Conservation (phyloP, 108 stramenopile genomes). For the Aurantiochytrium sp. region DNA sequence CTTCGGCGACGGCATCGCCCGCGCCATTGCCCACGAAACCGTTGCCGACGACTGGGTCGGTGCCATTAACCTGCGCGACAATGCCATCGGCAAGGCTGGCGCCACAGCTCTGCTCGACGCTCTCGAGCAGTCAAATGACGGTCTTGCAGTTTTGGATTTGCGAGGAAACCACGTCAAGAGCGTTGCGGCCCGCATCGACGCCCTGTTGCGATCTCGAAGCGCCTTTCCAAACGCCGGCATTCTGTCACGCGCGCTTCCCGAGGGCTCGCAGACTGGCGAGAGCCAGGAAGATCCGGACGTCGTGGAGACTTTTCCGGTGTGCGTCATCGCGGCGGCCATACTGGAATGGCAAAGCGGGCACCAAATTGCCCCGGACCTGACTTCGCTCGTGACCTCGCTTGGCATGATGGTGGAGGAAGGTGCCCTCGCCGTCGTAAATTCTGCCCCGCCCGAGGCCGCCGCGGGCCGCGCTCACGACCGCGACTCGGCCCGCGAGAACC, state of each 20-base stretch:
- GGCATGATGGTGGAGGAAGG: not conserved
- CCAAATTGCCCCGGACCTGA: not conserved
- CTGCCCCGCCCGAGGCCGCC: not conserved
- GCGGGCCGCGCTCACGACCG: no score
- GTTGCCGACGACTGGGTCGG: not conserved
- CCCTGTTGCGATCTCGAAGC: not conserved
- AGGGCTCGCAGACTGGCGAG: not conserved
- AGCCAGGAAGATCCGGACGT: no score
- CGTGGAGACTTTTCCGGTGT: no score
- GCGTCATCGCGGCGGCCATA: not conserved
- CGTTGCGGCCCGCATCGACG: not conserved
- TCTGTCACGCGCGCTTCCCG: not conserved
- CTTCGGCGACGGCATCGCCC: not conserved
- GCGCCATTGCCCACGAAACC: not conserved
- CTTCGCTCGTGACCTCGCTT: not conserved
- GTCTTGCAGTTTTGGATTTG: not conserved
- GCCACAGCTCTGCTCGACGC: not conserved
- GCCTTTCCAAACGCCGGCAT: not conserved
- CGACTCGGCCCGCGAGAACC: not conserved
- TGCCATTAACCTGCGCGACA: not conserved
- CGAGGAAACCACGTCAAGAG: not conserved
- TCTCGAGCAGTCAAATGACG: not conserved
- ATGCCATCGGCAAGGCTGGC: not conserved
- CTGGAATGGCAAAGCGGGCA: not conserved
- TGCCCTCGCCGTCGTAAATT: not conserved